A percentile compares a stretch with the other conserved stretches of the same genome.
phyloP scores from a whole-genome alignment of 202 grass and related monocot species.

The Zoysia matrella region DNA sequence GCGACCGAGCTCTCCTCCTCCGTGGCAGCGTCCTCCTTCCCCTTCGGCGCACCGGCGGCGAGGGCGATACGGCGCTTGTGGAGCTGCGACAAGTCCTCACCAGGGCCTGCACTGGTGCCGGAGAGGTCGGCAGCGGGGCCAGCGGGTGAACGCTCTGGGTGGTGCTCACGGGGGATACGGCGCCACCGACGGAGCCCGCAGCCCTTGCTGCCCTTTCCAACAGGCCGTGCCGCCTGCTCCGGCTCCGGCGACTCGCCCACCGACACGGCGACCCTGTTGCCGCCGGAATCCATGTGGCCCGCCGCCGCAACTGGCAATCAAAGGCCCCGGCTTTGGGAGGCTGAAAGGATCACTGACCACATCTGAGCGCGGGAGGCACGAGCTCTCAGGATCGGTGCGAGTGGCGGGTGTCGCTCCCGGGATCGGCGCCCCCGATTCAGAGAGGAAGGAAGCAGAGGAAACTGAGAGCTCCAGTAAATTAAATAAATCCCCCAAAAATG shows the following conservation, averaged over 20 bases:
- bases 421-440: slow-evolving; percentile 46
- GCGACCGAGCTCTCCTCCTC: slow-evolving; percentile 71
- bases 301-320: slow-evolving; percentile 31
- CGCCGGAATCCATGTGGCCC: slow-evolving; percentile 55
- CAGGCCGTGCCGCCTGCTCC: background rate
- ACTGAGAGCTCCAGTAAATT: slow-evolving; percentile 36
- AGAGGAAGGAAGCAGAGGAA: slow-evolving; percentile 38
- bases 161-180: slow-evolving; percentile 41
- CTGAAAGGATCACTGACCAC: slow-evolving; percentile 30
- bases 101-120: background rate
- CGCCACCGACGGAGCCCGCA: too few relatives aligned
- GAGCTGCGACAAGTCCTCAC: slow-evolving; percentile 59
- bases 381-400: slow-evolving; percentile 30
- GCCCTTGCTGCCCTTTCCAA: slow-evolving; percentile 46
- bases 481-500: background rate
- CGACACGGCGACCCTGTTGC: slow-evolving; percentile 48
- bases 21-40: slow-evolving; percentile 41
- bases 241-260: slow-evolving; percentile 45
- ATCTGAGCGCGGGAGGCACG: slow-evolving; percentile 8
- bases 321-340: slow-evolving; percentile 20
- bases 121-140: slow-evolving; percentile 3
- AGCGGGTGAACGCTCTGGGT: slow-evolving; percentile 48
- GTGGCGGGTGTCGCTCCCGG: background rate
- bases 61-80: slow-evolving; percentile 63
- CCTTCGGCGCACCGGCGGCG: slow-evolving; percentile 38